Evolutionary conservation across 1,284 basidiomycete genomes (phyloP), one percentile per base, ranked within the genome.

Genomic region (Neonothopanus nambi): DNA sequence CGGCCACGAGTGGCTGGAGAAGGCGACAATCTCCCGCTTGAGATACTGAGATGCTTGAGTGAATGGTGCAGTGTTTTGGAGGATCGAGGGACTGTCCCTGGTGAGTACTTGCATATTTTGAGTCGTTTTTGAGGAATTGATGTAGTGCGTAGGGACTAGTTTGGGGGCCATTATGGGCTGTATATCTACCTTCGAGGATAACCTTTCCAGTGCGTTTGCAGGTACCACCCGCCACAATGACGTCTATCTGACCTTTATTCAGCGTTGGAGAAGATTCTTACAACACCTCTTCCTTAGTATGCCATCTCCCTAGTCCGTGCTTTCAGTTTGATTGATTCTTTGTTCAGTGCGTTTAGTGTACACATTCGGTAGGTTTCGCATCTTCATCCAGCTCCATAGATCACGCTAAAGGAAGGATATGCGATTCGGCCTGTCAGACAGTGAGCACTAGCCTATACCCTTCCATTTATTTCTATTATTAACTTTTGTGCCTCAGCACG

Each of bases 261-360:
- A 47, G 51, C 75, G 7, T 62, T 85, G 52, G 84, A 86, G 63
- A 71, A 73, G 40, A 83, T 84, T 41, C 60, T 87, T 52, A 86
- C 82, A 0, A 85, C 82, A 0, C 84, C 84, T 1, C 62, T 86
- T 28, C 84, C 84, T 33, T 83, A 84, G 82, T 85, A 60, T 63
- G 82, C 73, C n/a, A 17, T 17, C 28, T n/a, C 40, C 20, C 11
- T 51, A 21, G 54, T 20, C 12, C 24, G 38, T 11, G 20, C 48
- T 48, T 43, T 15, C 38, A 24, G 36, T 23, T 18, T 37, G 18
- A 48, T 39, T 44, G 40, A 53, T 9, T 9, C 1, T 15, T 28
- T 48, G 53, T 35, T 13, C 53, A 83, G 82, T 56, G 78, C 82
- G 3, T 85, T 81, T 61, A 78, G 82, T 0, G 81, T 79, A 6